A percentile compares a stretch with the other conserved stretches of the same genome.
Evolutionary conservation across 2,329 filamentous ascomycete genomes (phyloP).

Genomic region (Colletotrichum truncatum): DNA sequence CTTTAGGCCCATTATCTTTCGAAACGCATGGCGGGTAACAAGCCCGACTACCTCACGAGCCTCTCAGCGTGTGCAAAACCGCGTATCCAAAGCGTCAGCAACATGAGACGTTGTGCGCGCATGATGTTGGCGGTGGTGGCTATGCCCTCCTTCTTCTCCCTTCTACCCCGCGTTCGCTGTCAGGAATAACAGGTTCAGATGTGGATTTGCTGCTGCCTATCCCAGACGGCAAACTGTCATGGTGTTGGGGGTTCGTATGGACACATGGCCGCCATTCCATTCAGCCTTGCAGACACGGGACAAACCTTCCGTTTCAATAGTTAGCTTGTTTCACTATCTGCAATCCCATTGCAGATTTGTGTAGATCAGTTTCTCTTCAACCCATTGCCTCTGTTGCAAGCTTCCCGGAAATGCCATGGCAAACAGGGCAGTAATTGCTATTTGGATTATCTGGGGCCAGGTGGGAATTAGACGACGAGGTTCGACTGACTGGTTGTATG

Average conservation of each 20-base stretch:
- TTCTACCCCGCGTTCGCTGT: slow-evolving; percentile 20
- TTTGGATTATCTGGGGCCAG: slow-evolving; percentile 1
- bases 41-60: slow-evolving; percentile 11
- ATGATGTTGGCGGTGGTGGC: slow-evolving; percentile 5
- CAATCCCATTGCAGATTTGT: background rate
- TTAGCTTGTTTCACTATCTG: slow-evolving; percentile 25
- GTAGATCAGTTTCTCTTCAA: background rate
- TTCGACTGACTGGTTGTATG: background rate
- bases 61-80: background rate
- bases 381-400: background rate
- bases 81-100: background rate
- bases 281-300: slow-evolving; percentile 23
- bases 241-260: slow-evolving; percentile 7
- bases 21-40: background rate
- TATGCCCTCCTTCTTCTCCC: slow-evolving; percentile 17
- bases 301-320: slow-evolving; percentile 7
- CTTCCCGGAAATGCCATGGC: background rate
- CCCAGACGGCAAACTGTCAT: slow-evolving; percentile 12
- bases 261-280: background rate
- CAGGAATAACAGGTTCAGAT: background rate
- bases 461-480: slow-evolving; percentile 8
- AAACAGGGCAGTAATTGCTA: background rate
- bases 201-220: slow-evolving; percentile 1
- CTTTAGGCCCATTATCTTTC: background rate
- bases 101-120: background rate